Conservation (phyloP, 192 early-diverging fungal genomes). For the Linnemannia hyalina region DNA sequence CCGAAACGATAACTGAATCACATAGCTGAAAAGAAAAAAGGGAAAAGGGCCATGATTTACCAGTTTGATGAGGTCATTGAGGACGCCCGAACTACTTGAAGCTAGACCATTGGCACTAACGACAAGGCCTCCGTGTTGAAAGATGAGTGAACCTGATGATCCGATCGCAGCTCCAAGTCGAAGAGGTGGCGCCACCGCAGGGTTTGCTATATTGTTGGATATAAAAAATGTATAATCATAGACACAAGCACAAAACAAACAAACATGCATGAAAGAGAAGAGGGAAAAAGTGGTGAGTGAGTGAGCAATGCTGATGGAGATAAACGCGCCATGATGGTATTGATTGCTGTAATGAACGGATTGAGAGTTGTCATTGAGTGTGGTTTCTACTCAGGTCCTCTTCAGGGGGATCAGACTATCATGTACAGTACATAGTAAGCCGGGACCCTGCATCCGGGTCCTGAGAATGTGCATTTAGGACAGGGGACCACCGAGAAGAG, state of each 20-base stretch:
- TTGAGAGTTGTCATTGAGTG: background rate
- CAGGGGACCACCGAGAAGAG: background rate
- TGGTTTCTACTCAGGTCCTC: background rate
- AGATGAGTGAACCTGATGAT: constrained; percentile 15
- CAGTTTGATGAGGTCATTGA: constrained; percentile 51
- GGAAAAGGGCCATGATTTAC: constrained; percentile 17
- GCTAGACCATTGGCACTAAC: constrained; percentile 30
- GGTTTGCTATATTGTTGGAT: constrained; percentile 30
- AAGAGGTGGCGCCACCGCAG: constrained; percentile 43
- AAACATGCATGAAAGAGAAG: background rate
- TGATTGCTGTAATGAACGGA: background rate
- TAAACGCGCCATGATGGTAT: background rate
- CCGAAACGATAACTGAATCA: too few species aligned
- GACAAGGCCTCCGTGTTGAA: constrained; percentile 40
- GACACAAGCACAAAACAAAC: background rate
- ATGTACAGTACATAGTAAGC: background rate
- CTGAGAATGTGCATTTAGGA: background rate
- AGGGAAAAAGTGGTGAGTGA: background rate
- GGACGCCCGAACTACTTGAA: constrained; percentile 10
- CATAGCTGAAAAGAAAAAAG: background rate
- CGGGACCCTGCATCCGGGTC: background rate
- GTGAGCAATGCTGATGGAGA: background rate
- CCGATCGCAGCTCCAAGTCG: constrained; percentile 47
- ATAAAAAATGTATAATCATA: background rate
- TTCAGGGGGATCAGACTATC: background rate